Percentiles rank a stretch among this genome's conserved stretches.
Conservation (phyloP, 2,329 filamentous ascomycete species). For the Aspergillus hortae region DNA sequence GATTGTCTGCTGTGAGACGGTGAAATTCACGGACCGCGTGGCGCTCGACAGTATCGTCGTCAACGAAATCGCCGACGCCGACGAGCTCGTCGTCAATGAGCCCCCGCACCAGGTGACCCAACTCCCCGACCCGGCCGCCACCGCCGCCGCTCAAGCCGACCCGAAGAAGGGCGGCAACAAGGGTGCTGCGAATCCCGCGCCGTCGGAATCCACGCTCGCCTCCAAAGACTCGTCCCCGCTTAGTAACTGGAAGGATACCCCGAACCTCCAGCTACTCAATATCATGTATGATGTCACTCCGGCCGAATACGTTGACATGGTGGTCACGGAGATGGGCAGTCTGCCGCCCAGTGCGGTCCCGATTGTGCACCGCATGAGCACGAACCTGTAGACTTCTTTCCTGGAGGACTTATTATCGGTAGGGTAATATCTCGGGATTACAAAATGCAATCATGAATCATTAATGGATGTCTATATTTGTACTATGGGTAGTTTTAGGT, state of each 20-base stretch:
- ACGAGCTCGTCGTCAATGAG: constrained; percentile 52
- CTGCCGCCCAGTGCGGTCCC: constrained; percentile 83
- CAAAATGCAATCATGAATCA: neutral
- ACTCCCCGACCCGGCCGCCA: constrained; percentile 24
- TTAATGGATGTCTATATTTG: too few species aligned
- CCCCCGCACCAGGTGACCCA: constrained; percentile 31
- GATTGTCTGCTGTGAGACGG: constrained; percentile 85
- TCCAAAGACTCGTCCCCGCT: constrained; percentile 36
- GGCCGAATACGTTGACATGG: constrained; percentile 78
- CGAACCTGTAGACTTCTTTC: constrained; percentile 27
- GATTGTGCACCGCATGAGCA: constrained; percentile 61
- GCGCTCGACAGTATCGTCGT: constrained; percentile 88
- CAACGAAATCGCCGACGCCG: constrained; percentile 83
- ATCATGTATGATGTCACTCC: constrained; percentile 91
- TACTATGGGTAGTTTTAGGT: too few species aligned
- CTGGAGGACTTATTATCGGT: neutral
- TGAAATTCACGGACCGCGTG: constrained; percentile 91
- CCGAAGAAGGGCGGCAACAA: constrained; percentile 31
- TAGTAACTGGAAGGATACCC: constrained; percentile 55
- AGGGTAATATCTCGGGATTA: neutral
- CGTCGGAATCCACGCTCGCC: constrained; percentile 21
- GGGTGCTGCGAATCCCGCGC: constrained; percentile 15
- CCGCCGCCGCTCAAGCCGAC: constrained; percentile 18
- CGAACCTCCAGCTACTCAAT: constrained; percentile 62
- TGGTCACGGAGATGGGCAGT: constrained; percentile 87